phyloP scores from a whole-genome alignment of 1,139 yeast species.

The Kodamaea derodonti region DNA sequence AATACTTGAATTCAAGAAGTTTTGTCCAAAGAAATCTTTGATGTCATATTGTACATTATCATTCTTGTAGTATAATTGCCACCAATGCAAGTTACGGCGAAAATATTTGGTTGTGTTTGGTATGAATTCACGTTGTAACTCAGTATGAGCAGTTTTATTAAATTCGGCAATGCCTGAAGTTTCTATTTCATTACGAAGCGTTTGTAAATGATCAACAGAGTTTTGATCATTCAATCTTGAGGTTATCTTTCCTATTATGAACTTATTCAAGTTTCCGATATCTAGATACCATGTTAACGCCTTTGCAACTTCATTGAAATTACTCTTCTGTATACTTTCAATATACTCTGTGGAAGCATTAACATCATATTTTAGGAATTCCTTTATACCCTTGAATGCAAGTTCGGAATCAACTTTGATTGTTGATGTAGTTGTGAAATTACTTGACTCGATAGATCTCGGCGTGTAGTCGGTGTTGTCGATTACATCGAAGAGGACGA shows the following conservation, averaged over 20 bases:
- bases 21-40: constrained; percentile 33
- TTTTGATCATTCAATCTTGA: constrained; percentile 4
- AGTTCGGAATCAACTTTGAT: constrained; percentile 34
- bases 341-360: constrained; percentile 30
- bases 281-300: constrained; percentile 28
- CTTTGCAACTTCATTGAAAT: constrained; percentile 34
- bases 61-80: constrained; percentile 41
- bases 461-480: constrained; percentile 42
- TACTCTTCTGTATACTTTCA: constrained; percentile 30
- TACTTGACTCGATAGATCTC: constrained; percentile 29
- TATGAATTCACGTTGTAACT: constrained; percentile 32
- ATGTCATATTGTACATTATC: constrained; percentile 46
- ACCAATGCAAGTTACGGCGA: constrained; percentile 34
- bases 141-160: constrained; percentile 33
- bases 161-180: constrained; percentile 25
- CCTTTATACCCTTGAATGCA: constrained; percentile 28
- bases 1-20: constrained; percentile 39
- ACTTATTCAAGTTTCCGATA: constrained; percentile 18
- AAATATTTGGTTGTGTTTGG: constrained; percentile 32
- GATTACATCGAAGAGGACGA: constrained; percentile 32
- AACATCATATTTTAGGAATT: constrained; percentile 29
- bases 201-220: constrained; percentile 5
- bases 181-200: constrained; percentile 10
- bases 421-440: constrained; percentile 17
- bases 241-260: constrained; percentile 25